These are phyloP conservation scores for Vaccinium darrowii DNA, from an alignment of 148 eudicot species.

Conservation along the genomic window DNA sequence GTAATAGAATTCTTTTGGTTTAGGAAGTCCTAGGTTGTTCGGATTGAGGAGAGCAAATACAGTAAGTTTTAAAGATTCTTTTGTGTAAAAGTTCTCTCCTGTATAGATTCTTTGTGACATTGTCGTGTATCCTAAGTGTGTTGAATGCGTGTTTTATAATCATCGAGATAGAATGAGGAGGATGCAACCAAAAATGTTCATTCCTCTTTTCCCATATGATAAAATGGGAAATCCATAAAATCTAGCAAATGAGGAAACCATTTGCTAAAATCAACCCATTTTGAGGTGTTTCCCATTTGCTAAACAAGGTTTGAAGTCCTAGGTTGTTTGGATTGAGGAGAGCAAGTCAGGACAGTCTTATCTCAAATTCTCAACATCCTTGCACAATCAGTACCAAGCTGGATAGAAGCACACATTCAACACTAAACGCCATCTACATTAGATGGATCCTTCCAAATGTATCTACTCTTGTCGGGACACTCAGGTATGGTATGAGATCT, in stretches of 20 bases:
- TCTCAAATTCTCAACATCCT: background rate
- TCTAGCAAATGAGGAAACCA: too few relatives aligned
- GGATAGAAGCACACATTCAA: background rate
- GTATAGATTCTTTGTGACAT: background rate
- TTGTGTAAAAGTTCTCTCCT: constrained; percentile 2
- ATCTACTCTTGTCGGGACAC: background rate
- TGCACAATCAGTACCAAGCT: background rate
- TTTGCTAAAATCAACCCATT: too few relatives aligned
- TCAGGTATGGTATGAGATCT: background rate
- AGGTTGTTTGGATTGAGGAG: constrained; percentile 4
- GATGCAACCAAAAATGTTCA: background rate
- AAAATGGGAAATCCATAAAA: too few relatives aligned
- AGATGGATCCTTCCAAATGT: background rate
- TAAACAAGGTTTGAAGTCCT: background rate
- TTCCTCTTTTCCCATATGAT: background rate
- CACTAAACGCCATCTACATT: background rate
- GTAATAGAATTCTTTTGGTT: background rate
- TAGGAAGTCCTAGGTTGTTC: background rate
- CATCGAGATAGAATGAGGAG: background rate
- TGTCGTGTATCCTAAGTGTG: background rate
- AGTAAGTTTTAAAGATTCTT: background rate
- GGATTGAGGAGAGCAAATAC: background rate
- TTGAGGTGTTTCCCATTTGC: too few relatives aligned
- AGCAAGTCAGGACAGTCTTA: background rate
- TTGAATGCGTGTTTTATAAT: background rate